Percentiles rank a stretch among this genome's conserved stretches.
Conservation (phyloP, 805 yeast genomes). For the Myxozyma neglecta region DNA sequence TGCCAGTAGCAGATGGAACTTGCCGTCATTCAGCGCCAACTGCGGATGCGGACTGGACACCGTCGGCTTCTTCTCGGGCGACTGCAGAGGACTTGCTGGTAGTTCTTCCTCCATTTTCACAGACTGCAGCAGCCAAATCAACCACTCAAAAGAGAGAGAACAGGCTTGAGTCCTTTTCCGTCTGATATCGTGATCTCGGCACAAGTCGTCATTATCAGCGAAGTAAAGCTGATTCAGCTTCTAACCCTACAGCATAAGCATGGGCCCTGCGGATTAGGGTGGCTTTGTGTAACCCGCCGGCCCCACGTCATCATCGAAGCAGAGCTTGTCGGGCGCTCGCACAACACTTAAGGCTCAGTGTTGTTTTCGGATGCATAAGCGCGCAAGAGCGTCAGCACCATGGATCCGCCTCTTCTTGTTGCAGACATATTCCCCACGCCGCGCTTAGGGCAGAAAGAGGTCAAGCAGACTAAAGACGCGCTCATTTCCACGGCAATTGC, state of each 20-base stretch:
- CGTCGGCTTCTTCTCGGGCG: background rate
- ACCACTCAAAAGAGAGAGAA: too few species aligned
- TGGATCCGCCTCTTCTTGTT: slow-evolving; percentile 11
- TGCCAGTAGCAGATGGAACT: slow-evolving; percentile 83
- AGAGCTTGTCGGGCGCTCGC: too few species aligned
- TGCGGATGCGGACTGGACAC: slow-evolving; percentile 21
- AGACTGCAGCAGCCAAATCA: background rate
- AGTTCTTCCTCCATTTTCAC: slow-evolving; percentile 1
- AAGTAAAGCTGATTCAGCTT: too few species aligned
- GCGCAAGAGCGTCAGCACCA: background rate
- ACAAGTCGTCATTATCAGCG: too few species aligned
- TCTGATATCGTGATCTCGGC: too few species aligned
- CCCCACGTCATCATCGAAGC: too few species aligned
- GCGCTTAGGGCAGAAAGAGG: background rate
- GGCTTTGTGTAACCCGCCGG: too few species aligned
- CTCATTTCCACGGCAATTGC: slow-evolving; percentile 15
- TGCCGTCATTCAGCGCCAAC: slow-evolving; percentile 61
- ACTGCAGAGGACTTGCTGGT: slow-evolving; percentile 6
- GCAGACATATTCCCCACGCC: background rate
- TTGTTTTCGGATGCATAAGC: background rate
- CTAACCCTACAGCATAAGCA: too few species aligned
- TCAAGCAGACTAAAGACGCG: slow-evolving; percentile 13
- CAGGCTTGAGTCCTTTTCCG: too few species aligned
- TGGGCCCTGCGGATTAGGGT: too few species aligned
- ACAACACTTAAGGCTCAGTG: too few species aligned